Evolutionary conservation across 805 yeast species (phyloP), one percentile per base, ranked within the genome.

Genomic region (Vanderwaltozyma yarrowii): DNA sequence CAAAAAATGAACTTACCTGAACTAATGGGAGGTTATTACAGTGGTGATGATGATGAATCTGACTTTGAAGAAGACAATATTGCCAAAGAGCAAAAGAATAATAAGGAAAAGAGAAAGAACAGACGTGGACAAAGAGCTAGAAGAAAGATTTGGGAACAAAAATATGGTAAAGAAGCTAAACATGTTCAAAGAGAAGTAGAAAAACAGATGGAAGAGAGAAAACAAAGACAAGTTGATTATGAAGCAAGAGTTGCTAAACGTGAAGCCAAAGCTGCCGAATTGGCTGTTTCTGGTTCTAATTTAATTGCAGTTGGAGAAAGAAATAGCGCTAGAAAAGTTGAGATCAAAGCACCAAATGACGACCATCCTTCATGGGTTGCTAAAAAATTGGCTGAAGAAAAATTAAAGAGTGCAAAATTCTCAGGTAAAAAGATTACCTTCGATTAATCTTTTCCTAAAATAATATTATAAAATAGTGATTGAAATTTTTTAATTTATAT

Each of bases 321-420:
- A 24, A 43, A 36, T 28, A 23, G 30, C 13, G 27, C 42, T 51
- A 49, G n/a, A 24, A 47, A 38, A 27, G 38, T 33, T 20, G 36
- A 32, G 23, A 30, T 28, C 7, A 38, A 34, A 29, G 36, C 30
- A 23, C 31, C 36, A n/a, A 39, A 37, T 26, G 50, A 35, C 33
- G 54, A 45, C 15, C 99, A 92, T 73, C 99, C 99, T n/a, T 92
- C 98, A 2, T 92, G 99, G 99, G 79, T 75, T 50, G 98, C 98
- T 17, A 84, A 83, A 65, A 76, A 73, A 64, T 62, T 72, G 45
- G 83, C 78, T 20, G 81, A 83, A 52, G 82, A 80, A 47, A 73
- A 75, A 36, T 57, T 67, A 45, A 73, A 76, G 61, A 73, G 74
- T 40, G 78, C 70, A 35, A 76, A 78, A 56, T 87, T 87, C 55